Percentiles rank a stretch among this genome's conserved stretches.
Evolutionary conservation across 202 grass and related monocot species (phyloP).

Genomic region (Hordeum pubiflorum): DNA sequence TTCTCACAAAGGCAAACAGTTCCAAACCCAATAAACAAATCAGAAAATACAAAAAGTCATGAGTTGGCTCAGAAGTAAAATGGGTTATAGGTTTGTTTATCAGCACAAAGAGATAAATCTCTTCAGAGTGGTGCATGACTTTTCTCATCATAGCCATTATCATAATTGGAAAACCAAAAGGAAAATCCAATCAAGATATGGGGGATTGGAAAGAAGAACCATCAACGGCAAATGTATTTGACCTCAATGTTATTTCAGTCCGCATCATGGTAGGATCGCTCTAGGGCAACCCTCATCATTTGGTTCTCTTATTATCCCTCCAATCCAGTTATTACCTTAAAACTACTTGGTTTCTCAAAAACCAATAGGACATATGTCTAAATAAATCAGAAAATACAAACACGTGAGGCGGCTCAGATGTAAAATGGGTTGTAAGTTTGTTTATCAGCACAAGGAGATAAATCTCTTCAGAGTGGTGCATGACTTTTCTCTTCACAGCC

Average conservation of each 20-base stretch:
- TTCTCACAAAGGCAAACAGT: neutral
- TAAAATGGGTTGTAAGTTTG: neutral
- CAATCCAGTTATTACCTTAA: neutral
- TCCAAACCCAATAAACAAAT: neutral
- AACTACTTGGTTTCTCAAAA: too few species aligned
- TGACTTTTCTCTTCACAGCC: constrained; percentile 2
- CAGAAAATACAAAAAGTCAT: too few species aligned
- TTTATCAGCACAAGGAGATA: neutral
- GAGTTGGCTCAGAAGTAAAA: neutral
- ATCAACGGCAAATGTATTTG: neutral
- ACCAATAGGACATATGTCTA: too few species aligned
- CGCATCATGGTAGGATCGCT: constrained; percentile 6
- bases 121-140: constrained; percentile 17
- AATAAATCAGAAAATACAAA: too few species aligned
- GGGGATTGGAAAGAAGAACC: neutral
- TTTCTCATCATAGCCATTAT: neutral
- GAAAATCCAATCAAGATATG: neutral
- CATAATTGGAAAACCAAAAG: too few species aligned
- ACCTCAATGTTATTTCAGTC: neutral
- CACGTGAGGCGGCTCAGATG: too few species aligned
- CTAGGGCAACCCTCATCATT: neutral
- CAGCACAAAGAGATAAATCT: constrained; percentile 13
- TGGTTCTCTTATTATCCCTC: neutral
- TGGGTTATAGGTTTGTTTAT: neutral
- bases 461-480: constrained; percentile 3